Evolutionary conservation across 345 rosid species (phyloP).

Genomic region (Eucalyptus guilfoylei): DNA sequence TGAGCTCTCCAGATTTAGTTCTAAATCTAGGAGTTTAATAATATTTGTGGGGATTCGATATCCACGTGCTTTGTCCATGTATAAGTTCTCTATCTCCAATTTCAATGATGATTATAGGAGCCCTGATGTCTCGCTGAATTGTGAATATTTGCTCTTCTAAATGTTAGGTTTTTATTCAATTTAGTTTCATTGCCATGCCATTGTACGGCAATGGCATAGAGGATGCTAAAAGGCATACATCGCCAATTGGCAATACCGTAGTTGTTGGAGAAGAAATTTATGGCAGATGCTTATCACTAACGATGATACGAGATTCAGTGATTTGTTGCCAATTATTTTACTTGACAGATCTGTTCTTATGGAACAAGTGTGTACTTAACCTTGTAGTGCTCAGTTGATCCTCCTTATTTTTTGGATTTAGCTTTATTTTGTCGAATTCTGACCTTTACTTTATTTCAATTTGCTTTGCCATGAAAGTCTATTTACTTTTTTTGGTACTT

Average conservation of each 20-base stretch:
- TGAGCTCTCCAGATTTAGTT: background rate
- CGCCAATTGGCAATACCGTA: too few relatives aligned
- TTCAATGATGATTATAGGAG: too few relatives aligned
- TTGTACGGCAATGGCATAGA: background rate
- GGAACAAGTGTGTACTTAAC: background rate
- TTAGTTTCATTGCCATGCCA: background rate
- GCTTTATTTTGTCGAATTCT: background rate
- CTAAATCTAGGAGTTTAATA: too few relatives aligned
- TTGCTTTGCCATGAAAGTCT: too few relatives aligned
- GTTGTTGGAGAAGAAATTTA: background rate
- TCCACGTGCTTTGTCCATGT: accelerated
- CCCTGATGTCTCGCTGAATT: accelerated
- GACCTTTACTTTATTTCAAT: too few relatives aligned
- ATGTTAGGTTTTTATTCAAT: background rate
- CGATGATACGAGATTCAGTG: accelerated
- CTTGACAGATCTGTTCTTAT: accelerated
- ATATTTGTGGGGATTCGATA: background rate
- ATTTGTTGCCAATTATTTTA: background rate
- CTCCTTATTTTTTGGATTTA: too few relatives aligned
- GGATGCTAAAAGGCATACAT: background rate
- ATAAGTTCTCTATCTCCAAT: background rate
- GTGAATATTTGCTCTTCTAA: too few relatives aligned
- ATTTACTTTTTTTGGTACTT: background rate
- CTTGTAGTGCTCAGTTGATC: background rate
- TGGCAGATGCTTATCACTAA: background rate